Evolutionary conservation across 116 monocot genomes (phyloP).

Genomic region (Thalassia testudinum): DNA sequence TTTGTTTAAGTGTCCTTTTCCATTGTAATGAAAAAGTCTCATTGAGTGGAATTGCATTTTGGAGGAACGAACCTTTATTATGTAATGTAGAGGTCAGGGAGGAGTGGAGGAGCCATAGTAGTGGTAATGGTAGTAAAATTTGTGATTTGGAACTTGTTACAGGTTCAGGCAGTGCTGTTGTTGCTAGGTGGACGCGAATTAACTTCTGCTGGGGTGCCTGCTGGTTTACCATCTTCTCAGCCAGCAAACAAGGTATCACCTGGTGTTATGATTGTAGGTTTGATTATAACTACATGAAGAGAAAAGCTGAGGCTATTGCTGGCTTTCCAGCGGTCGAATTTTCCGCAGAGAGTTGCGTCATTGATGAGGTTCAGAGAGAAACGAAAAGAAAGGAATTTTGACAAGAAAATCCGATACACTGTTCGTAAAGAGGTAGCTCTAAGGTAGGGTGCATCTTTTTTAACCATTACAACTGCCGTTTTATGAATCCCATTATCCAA

Average conservation of each 20-base stretch:
- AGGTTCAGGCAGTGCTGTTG: constrained; percentile 83
- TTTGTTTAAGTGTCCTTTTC: too few species aligned
- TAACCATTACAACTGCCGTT: too few species aligned
- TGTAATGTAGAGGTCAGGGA: too few species aligned
- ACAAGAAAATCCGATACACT: constrained; percentile 74
- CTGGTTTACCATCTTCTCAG: constrained; percentile 21
- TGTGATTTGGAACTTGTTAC: too few species aligned
- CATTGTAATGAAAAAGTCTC: too few species aligned
- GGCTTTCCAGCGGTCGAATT: constrained; percentile 31
- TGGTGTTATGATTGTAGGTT: background rate
- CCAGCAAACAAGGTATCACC: constrained; percentile 33
- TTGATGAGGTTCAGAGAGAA: constrained; percentile 84
- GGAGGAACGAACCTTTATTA: too few species aligned
- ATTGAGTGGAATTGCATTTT: too few species aligned
- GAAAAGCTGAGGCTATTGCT: too few species aligned
- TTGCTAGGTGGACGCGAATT: constrained; percentile 66
- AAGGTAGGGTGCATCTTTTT: constrained; percentile 28
- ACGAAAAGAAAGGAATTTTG: constrained; percentile 84
- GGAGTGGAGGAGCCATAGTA: too few species aligned
- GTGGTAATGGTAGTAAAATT: too few species aligned
- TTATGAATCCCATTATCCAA: too few species aligned
- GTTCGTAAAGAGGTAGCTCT: constrained; percentile 84
- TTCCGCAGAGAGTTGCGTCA: constrained; percentile 79
- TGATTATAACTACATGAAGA: too few species aligned
- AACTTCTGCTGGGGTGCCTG: constrained; percentile 17